phyloP scores from a whole-genome alignment of 2,329 filamentous ascomycete species.

The Sporothrix schenckii region DNA sequence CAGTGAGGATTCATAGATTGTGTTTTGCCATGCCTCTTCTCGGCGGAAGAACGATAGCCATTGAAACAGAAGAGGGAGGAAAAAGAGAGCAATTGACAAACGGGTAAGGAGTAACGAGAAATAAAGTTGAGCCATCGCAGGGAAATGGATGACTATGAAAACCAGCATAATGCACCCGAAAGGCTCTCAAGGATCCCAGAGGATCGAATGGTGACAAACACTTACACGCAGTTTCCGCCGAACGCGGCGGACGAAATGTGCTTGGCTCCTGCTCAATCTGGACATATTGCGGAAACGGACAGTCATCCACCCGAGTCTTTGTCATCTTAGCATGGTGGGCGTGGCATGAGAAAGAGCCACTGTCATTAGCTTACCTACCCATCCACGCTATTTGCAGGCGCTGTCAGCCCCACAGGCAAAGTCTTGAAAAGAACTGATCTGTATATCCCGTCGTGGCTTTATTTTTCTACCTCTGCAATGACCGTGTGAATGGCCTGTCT shows the following conservation, averaged over 20 bases:
- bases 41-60: slow-evolving; percentile 12
- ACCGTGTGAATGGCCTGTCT: slow-evolving; percentile 8
- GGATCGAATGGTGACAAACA: neutral
- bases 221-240: slow-evolving; percentile 27
- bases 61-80: neutral
- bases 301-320: slow-evolving; percentile 27
- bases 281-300: slow-evolving; percentile 11
- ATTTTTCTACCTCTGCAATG: neutral
- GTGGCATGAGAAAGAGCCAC: neutral
- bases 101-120: no score
- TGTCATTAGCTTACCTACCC: neutral
- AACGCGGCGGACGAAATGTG: slow-evolving; percentile 26
- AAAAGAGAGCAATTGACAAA: neutral
- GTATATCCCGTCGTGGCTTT: neutral
- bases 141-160: neutral
- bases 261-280: neutral
- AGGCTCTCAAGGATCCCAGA: neutral
- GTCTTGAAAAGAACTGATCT: slow-evolving; percentile 1
- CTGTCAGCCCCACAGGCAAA: neutral
- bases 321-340: slow-evolving; percentile 10
- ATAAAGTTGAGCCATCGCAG: no score
- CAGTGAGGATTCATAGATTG: neutral
- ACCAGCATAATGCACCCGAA: neutral
- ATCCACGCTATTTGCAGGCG: neutral
- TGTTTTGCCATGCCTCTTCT: slow-evolving; percentile 16